These are phyloP conservation scores for Tolypocladium tropicale DNA, from an alignment of 2,329 filamentous ascomycete species.

Conservation along the genomic window DNA sequence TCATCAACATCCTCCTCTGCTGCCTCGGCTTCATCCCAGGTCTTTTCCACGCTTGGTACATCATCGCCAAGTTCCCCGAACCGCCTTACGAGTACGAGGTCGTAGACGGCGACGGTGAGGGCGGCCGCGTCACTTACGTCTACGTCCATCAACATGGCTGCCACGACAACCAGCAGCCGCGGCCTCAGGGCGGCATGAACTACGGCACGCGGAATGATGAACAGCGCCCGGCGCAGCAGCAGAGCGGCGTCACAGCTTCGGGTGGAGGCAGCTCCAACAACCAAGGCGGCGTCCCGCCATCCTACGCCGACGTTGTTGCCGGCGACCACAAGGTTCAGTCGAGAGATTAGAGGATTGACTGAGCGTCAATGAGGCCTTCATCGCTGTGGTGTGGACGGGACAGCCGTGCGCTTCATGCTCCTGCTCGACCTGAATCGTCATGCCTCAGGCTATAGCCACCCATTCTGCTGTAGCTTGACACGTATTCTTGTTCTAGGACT, in stretches of 20 bases:
- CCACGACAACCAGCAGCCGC: constrained; percentile 6
- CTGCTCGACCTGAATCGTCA: neutral
- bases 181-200: constrained; percentile 17
- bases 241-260: constrained; percentile 20
- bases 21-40: constrained; percentile 71
- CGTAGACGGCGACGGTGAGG: constrained; percentile 45
- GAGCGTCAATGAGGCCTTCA: too few relatives aligned
- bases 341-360: constrained; percentile 12
- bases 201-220: constrained; percentile 13
- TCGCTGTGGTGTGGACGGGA: neutral
- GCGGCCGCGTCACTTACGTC: constrained; percentile 63
- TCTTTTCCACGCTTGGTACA: constrained; percentile 94
- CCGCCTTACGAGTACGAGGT: constrained; percentile 58
- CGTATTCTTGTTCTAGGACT: neutral
- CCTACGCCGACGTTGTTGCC: constrained; percentile 81
- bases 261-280: constrained; percentile 30
- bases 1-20: constrained; percentile 93
- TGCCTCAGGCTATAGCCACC: neutral
- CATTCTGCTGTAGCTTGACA: neutral
- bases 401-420: neutral
- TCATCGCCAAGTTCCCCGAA: constrained; percentile 85
- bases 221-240: constrained; percentile 17
- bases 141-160: constrained; percentile 47
- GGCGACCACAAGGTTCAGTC: constrained; percentile 85
- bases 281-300: constrained; percentile 54